phyloP scores from a whole-genome alignment of 805 yeast genomes.

The Candida boidinii region DNA sequence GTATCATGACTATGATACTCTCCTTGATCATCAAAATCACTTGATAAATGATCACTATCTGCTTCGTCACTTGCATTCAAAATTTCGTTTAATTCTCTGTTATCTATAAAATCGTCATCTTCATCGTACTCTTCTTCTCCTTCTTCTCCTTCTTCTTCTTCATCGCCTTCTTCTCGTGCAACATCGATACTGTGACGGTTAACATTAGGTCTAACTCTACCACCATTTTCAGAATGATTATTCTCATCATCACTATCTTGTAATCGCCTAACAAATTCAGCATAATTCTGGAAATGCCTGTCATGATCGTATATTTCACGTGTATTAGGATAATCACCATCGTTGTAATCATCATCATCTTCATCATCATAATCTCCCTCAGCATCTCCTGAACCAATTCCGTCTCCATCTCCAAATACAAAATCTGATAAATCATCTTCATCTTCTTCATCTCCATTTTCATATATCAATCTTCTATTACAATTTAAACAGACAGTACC shows the following conservation, averaged over 20 bases:
- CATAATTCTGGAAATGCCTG: no score
- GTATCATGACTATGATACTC: no score
- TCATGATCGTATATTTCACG: no score
- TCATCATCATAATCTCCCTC: background rate
- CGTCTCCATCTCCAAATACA: conserved; percentile 4
- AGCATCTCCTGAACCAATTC: background rate
- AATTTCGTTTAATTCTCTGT: conserved; percentile 6
- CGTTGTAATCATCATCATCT: no score
- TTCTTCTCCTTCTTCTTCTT: conserved; percentile 8
- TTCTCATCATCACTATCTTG: background rate
- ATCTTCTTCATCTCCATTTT: conserved; percentile 9
- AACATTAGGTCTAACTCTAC: no score
- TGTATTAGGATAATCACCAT: no score
- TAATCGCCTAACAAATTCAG: no score
- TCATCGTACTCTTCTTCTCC: conserved; percentile 5
- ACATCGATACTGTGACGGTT: no score
- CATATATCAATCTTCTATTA: conserved; percentile 36
- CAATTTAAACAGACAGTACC: conserved; percentile 65
- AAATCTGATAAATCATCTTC: conserved; percentile 12
- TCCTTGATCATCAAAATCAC: background rate
- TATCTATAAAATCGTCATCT: conserved; percentile 7
- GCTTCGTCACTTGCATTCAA: conserved; percentile 2
- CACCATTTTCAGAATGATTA: no score
- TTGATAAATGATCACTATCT: no score
- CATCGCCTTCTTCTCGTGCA: no score